Evolutionary conservation across 495 filamentous ascomycete genomes (phyloP).

Genomic region (Talaromyces thailandensis): DNA sequence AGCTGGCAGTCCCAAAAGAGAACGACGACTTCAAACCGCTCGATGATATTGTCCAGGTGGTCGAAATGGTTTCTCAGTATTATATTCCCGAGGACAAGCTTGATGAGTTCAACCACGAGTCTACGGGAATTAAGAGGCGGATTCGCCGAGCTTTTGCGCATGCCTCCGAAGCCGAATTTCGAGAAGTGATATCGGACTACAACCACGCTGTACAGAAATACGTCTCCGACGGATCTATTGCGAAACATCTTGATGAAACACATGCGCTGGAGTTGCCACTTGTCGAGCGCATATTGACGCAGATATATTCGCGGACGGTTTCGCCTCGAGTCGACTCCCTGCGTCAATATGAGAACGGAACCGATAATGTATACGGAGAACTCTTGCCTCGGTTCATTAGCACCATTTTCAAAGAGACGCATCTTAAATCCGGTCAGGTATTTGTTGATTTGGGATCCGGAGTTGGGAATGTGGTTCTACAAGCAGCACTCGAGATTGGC

Average conservation of each 20-base stretch:
- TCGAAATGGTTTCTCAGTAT: slow-evolving; percentile 60
- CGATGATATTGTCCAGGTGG: slow-evolving; percentile 73
- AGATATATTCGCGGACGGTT: slow-evolving; percentile 87
- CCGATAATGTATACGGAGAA: slow-evolving; percentile 91
- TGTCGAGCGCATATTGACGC: slow-evolving; percentile 72
- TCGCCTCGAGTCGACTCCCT: slow-evolving; percentile 77
- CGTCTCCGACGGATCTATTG: slow-evolving; percentile 55
- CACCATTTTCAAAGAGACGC: slow-evolving; percentile 68
- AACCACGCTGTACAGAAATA: slow-evolving; percentile 56
- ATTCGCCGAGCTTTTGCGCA: slow-evolving; percentile 60
- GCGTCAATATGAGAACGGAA: slow-evolving; percentile 74
- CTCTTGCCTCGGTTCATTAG: slow-evolving; percentile 76
- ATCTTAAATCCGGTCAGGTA: slow-evolving; percentile 66
- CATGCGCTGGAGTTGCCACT: slow-evolving; percentile 58
- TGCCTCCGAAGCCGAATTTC: slow-evolving; percentile 57
- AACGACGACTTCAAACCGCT: slow-evolving; percentile 73
- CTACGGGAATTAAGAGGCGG: slow-evolving; percentile 60
- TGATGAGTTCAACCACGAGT: slow-evolving; percentile 60
- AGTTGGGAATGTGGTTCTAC: slow-evolving; percentile 89
- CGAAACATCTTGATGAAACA: slow-evolving; percentile 55
- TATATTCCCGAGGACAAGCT: slow-evolving; percentile 64
- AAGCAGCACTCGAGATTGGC: slow-evolving; percentile 87
- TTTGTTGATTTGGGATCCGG: slow-evolving; percentile 94
- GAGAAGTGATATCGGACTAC: slow-evolving; percentile 61
- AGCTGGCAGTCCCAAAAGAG: slow-evolving; percentile 68